These are phyloP conservation scores for Parmelia sp. DNA, from an alignment of 495 filamentous ascomycete genomes.

Conservation along the genomic window DNA sequence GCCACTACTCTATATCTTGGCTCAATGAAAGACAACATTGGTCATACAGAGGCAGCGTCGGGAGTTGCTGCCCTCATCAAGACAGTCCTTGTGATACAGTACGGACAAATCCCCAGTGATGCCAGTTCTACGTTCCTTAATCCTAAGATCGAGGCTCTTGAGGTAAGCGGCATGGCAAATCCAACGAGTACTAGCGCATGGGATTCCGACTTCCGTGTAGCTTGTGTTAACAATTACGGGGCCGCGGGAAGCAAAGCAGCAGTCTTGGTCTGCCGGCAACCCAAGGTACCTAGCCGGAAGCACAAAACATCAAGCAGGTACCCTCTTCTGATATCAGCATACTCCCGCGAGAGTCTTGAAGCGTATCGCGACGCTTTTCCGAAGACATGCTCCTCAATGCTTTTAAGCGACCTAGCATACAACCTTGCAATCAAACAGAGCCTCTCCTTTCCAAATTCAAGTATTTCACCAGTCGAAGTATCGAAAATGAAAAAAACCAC, in stretches of 20 bases:
- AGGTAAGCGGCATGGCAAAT: constrained; percentile 33
- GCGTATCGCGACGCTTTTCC: background rate
- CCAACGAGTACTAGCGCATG: constrained; percentile 30
- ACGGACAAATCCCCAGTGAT: constrained; percentile 36
- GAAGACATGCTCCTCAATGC: background rate
- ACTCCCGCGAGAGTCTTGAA: constrained; percentile 29
- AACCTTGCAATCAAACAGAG: background rate
- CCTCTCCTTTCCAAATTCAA: background rate
- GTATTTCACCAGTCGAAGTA: too few species aligned
- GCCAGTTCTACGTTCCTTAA: constrained; percentile 37
- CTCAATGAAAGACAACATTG: constrained; percentile 36
- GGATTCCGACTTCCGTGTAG: constrained; percentile 32
- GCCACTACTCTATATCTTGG: constrained; percentile 34
- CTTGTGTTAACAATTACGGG: constrained; percentile 44
- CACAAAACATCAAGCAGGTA: too few species aligned
- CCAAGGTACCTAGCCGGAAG: constrained; percentile 19
- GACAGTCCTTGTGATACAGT: constrained; percentile 30
- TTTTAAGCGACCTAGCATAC: background rate
- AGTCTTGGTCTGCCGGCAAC: constrained; percentile 26
- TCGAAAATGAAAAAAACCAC: constrained; percentile 16
- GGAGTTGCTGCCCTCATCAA: constrained; percentile 33
- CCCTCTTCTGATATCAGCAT: constrained; percentile 35
- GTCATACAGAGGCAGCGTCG: constrained; percentile 35
- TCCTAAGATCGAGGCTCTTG: constrained; percentile 29
- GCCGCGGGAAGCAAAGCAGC: constrained; percentile 41